These are phyloP conservation scores for Trichoderma guizhouense DNA, from an alignment of 2,329 filamentous ascomycete species.

Conservation along the genomic window DNA sequence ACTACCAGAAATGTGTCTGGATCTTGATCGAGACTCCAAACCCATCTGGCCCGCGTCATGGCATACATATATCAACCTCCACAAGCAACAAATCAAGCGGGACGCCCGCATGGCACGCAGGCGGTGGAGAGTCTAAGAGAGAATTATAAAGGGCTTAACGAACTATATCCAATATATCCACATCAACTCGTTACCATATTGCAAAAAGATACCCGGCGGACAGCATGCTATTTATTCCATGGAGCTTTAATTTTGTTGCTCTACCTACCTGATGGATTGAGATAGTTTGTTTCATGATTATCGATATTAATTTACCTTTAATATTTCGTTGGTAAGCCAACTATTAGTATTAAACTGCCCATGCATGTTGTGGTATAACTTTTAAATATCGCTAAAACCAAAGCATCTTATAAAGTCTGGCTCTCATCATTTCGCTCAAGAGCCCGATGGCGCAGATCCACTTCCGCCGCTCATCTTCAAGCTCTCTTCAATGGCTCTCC, in stretches of 20 bases:
- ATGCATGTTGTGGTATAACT: background rate
- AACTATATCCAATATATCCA: background rate
- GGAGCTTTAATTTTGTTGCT: background rate
- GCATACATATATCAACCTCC: background rate
- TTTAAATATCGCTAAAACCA: background rate
- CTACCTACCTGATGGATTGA: background rate
- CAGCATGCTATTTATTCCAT: background rate
- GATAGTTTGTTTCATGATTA: background rate
- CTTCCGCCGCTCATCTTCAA: conserved; percentile 39
- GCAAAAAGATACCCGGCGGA: background rate
- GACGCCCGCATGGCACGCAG: background rate
- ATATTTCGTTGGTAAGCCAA: background rate
- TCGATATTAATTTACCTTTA: background rate
- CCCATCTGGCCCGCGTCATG: background rate
- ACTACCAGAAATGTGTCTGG: background rate
- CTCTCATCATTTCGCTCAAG: background rate
- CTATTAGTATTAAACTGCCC: background rate
- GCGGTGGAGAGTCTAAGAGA: background rate
- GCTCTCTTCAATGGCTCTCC: conserved; percentile 53
- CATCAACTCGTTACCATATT: background rate
- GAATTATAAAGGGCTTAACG: background rate
- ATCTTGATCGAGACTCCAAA: background rate
- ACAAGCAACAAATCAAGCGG: background rate
- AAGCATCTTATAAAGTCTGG: background rate
- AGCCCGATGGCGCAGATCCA: conserved; percentile 26